Evolutionary conservation across 2,329 filamentous ascomycete genomes (phyloP).

Genomic region (Trichophyton rubrum): DNA sequence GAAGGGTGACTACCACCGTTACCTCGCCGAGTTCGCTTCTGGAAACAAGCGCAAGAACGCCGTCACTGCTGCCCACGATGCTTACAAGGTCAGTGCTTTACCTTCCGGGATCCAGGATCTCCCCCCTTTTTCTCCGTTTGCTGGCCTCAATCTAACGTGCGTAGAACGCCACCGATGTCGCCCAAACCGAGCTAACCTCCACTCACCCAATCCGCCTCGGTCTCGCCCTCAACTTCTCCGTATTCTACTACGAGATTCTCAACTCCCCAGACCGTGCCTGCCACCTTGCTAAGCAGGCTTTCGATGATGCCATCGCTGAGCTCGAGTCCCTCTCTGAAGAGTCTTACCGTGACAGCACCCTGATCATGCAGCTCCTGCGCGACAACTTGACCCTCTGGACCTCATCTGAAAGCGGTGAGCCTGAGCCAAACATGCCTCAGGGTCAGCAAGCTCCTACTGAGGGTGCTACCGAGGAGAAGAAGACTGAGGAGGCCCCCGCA

Average conservation of each 20-base stretch:
- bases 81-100: conserved; percentile 67
- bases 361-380: conserved; percentile 98
- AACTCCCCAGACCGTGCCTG: conserved; percentile 96
- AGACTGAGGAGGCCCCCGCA: conserved; percentile 28
- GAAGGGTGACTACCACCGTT: conserved; percentile 97
- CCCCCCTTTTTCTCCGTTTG: background rate
- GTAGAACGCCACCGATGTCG: conserved; percentile 92
- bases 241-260: conserved; percentile 98
- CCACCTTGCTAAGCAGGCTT: conserved; percentile 97
- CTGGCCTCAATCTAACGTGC: background rate
- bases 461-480: conserved; percentile 43
- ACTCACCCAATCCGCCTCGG: conserved; percentile 97
- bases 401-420: conserved; percentile 75
- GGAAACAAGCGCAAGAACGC: conserved; percentile 86
- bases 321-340: conserved; percentile 96
- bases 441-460: background rate
- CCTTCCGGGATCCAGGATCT: background rate
- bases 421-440: conserved; percentile 39
- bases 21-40: conserved; percentile 83
- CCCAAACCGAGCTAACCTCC: conserved; percentile 91
- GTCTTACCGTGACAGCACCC: conserved; percentile 95
- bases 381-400: conserved; percentile 98
- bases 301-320: conserved; percentile 97
- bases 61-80: conserved; percentile 78
- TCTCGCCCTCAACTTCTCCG: conserved; percentile 96